Evolutionary conservation across 148 eudicot species (phyloP).

Genomic region (Fagopyrum homotropicum): DNA sequence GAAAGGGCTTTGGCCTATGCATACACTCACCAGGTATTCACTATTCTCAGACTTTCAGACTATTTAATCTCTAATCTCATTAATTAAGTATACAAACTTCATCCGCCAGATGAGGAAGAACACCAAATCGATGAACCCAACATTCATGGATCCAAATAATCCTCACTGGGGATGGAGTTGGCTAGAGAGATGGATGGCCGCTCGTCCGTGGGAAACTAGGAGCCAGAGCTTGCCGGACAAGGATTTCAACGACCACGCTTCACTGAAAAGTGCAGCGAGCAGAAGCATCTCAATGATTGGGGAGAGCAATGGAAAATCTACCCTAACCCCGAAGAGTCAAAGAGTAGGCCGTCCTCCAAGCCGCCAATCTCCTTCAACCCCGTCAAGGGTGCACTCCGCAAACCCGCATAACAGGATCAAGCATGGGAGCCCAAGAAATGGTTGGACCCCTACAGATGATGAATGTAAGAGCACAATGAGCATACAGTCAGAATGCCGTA

Average conservation of each 20-base stretch:
- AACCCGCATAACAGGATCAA: slow-evolving; percentile 26
- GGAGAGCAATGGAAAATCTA: slow-evolving; percentile 29
- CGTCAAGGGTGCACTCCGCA: slow-evolving; percentile 23
- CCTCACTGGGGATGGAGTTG: slow-evolving; percentile 99
- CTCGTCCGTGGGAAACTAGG: slow-evolving; percentile 73
- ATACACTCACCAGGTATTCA: slow-evolving; percentile 68
- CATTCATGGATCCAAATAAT: slow-evolving; percentile 75
- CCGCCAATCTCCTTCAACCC: slow-evolving; percentile 48
- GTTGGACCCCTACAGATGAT: slow-evolving; percentile 27
- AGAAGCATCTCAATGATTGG: slow-evolving; percentile 34
- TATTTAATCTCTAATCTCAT: no score
- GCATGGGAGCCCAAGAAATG: slow-evolving; percentile 35
- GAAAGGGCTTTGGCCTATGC: slow-evolving; percentile 92
- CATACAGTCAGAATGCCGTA: slow-evolving; percentile 36
- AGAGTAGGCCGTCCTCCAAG: slow-evolving; percentile 41
- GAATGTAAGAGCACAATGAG: slow-evolving; percentile 47
- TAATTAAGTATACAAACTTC: not conserved
- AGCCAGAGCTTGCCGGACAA: slow-evolving; percentile 25
- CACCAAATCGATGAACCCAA: slow-evolving; percentile 45
- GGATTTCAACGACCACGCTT: slow-evolving; percentile 38
- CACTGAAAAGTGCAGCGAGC: slow-evolving; percentile 33
- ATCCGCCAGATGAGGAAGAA: slow-evolving; percentile 58
- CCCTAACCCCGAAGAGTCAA: slow-evolving; percentile 31
- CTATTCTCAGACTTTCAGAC: no score
- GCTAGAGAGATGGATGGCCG: slow-evolving; percentile 94